Base-by-base conservation (phyloP, 2,329 filamentous ascomycete genomes). In the Ceratocystis albifundus region DNA sequence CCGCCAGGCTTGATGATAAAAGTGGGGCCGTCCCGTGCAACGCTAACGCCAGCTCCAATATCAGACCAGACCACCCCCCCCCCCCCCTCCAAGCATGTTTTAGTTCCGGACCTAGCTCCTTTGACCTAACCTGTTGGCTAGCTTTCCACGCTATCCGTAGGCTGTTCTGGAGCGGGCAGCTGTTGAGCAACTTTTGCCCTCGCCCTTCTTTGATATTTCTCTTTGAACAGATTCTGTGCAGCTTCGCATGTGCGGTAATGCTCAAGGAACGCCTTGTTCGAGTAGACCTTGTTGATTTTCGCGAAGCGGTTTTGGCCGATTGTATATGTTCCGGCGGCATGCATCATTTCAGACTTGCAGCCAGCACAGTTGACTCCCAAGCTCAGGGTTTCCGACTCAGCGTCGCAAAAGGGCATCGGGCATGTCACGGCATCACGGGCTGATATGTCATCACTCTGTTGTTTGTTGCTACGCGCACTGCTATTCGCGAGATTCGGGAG, bases 301-400 rank as follows among this genome's bases (percentile, higher is more conserved):
- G 25, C 25, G 17, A 46, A 41, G 1, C 63, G 63, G 22, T 1
- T n/a, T 12, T 1, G 20, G n/a, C 63, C 20, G 12, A 65, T 22
- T 1, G 63, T 65, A 36, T 45, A 65, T 7, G 28, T 50, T 3
- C 10, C 12, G 6, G 45, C 3, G 2, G 50, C 50, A 10, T 36
- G 32, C 30, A 46, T 41, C 8, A 59, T 20, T 5, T 65, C 63
- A 12, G 32, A 8, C n/a, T 41, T 45, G 41, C 63, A 65, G 25
- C 63, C 63, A 22, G 50, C 32, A 17, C 63, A 65, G 50, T 50
- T 65, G 30, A 65, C 50, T 2, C 63, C 63, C 7, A 25, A 25
- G 12, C 46, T 36, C 1, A 57, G 20, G 6, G 50, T 4, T 1
- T 17, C 15, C 4, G 63, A n/a, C 7, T 15, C n/a, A 22, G 2